phyloP scores from a whole-genome alignment of 305 asterid species.

The Solanum hybrid region DNA sequence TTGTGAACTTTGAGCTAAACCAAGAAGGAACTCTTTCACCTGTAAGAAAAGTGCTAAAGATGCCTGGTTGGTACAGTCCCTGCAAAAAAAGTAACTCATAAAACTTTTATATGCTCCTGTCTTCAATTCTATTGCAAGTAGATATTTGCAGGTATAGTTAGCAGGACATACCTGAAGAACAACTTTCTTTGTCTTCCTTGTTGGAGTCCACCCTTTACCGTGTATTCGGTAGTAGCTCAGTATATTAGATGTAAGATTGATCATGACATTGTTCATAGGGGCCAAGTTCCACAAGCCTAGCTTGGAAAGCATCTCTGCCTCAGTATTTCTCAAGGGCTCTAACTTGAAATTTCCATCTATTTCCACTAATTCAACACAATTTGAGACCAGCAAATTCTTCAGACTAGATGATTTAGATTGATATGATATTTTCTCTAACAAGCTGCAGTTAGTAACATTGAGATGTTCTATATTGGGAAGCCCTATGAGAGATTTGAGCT shows the following conservation, averaged over 20 bases:
- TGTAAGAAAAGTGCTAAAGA: constrained; percentile 6
- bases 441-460: constrained; percentile 3
- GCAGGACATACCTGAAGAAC: constrained; percentile 6
- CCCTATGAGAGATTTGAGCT: constrained; percentile 3
- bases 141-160: background rate
- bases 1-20: background rate
- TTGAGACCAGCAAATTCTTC: background rate
- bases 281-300: constrained; percentile 1
- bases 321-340: background rate
- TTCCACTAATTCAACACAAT: constrained; percentile 2
- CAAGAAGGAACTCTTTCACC: constrained; percentile 8
- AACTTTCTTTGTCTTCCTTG: constrained; percentile 4
- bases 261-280: background rate
- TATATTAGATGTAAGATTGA: constrained; percentile 1
- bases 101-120: background rate
- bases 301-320: background rate
- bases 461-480: constrained; percentile 1
- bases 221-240: constrained; percentile 5
- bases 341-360: constrained; percentile 11
- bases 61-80: constrained; percentile 6
- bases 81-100: background rate
- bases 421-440: constrained; percentile 8
- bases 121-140: background rate
- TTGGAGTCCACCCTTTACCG: constrained; percentile 4
- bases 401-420: background rate